Evolutionary conservation across 2,329 filamentous ascomycete species (phyloP), one percentile per base, ranked within the genome.

Genomic region (Pseudogymnoascus verrucosus): DNA sequence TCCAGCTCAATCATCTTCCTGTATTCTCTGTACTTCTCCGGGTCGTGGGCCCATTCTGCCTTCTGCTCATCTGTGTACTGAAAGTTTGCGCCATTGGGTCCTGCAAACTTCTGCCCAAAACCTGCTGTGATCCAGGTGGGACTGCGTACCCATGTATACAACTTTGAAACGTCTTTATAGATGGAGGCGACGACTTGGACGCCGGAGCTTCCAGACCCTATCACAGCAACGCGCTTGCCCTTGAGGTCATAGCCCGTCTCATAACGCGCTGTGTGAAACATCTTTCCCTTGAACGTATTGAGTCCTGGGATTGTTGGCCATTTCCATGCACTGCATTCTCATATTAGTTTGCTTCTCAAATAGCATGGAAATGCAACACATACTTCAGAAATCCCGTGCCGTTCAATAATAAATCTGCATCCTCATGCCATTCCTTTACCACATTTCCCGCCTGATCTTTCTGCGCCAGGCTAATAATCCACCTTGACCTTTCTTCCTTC

Each of bases 231-330:
- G 8, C 74, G 74, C 66, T 82, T 82, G 26, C 73, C 78, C 1
- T 69, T 70, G 5, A 83, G 71, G n/a, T 82, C 76, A 7, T 82
- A 73, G 16, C 78, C 76, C 4, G 80, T 71, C 1, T 82, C 78
- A 83, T 83, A 88, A 39, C 78, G 75, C 1, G 84, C 80, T 0
- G 81, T 81, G 69, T 87, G 84, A 47, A 85, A 76, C 3, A 85
- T 71, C 6, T 73, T 69, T 7, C 84, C 84, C 61, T 77, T 72
- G 73, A 84, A 88, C n/a, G 73, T 74, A 1, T 78, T 67, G 0
- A 81, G 65, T 0, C 83, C 84, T 0, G 79, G 76, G 21, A 86
- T 78, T 16, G 78, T 76, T 1, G 84, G 83, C 76, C 79, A 81
- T 61, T 76, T 74, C 73, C 77, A 81, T 65, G 40, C 42, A 28